Evolutionary conservation across 202 grass and related monocot genomes (phyloP).

Genomic region (Setaria italica): DNA sequence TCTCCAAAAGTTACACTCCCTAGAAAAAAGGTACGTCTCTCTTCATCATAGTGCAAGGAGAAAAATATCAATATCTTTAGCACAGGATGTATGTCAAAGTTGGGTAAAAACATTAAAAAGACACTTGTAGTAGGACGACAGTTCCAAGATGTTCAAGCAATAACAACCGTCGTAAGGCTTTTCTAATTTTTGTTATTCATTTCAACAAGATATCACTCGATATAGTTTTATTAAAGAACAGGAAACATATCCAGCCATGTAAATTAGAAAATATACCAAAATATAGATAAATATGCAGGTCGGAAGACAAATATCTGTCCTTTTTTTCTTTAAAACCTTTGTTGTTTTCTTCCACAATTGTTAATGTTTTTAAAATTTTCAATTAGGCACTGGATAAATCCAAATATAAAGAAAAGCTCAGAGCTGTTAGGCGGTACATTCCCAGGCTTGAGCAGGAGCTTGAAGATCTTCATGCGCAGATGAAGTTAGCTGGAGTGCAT

Average conservation of each 20-base stretch:
- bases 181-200: conserved; percentile 18
- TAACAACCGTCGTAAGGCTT: not conserved
- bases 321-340: not conserved
- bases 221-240: conserved; percentile 1
- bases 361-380: conserved; percentile 33
- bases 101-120: conserved; percentile 1
- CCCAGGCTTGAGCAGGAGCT: conserved; percentile 92
- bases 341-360: not conserved
- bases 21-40: conserved; percentile 75
- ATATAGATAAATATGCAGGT: conserved; percentile 16
- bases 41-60: conserved; percentile 21
- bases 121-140: not conserved
- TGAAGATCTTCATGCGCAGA: conserved; percentile 70
- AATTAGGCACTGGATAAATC: conserved; percentile 95
- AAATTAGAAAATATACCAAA: conserved; percentile 8
- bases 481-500: conserved; percentile 69
- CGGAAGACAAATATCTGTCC: not conserved
- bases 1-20: conserved; percentile 84
- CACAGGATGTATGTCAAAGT: not conserved
- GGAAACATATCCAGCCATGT: not conserved
- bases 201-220: conserved; percentile 12
- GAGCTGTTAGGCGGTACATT: conserved; percentile 73
- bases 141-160: not conserved
- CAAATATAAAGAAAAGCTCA: conserved; percentile 71
- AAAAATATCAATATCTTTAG: conserved; percentile 27